Conservation (phyloP, 371 early-diverging fungal species). For the Haplosporangium sp. region DNA sequence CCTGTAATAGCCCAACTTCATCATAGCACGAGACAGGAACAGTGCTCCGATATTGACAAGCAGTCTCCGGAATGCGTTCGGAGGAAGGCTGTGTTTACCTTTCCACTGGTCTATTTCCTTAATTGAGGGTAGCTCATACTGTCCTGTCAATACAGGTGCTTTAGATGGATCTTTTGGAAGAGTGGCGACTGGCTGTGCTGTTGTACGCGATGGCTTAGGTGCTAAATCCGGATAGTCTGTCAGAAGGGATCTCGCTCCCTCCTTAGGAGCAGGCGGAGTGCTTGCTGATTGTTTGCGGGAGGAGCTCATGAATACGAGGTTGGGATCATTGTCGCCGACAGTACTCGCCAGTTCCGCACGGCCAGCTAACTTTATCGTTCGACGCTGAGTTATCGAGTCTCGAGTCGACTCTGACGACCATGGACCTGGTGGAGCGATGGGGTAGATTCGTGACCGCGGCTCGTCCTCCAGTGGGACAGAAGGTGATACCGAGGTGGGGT, state of each 20-base stretch:
- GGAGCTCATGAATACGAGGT: constrained; percentile 35
- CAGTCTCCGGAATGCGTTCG: constrained; percentile 41
- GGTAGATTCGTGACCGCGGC: constrained; percentile 28
- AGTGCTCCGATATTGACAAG: constrained; percentile 28
- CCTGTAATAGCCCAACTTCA: constrained; percentile 30
- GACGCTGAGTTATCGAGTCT: constrained; percentile 25
- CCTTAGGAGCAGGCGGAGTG: constrained; percentile 7
- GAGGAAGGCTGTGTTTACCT: constrained; percentile 30
- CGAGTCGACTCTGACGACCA: constrained; percentile 15
- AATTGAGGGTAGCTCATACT: constrained; percentile 47
- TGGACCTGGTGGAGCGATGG: constrained; percentile 37
- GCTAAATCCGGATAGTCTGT: constrained; percentile 26
- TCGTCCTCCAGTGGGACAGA: background rate
- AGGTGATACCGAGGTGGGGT: constrained; percentile 9
- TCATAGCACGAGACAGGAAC: constrained; percentile 12
- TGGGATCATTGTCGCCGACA: constrained; percentile 21
- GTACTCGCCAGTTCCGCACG: background rate
- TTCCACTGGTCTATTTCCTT: constrained; percentile 50
- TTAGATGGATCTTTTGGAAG: constrained; percentile 33
- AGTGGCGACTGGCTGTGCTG: constrained; percentile 12
- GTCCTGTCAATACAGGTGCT: constrained; percentile 39
- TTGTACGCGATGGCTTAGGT: constrained; percentile 4
- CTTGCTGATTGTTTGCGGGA: constrained; percentile 18
- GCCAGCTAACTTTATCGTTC: constrained; percentile 3
- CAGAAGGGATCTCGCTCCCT: constrained; percentile 21